Evolutionary conservation across 2,329 filamentous ascomycete species (phyloP).

Genomic region (Neobulgaria alba): DNA sequence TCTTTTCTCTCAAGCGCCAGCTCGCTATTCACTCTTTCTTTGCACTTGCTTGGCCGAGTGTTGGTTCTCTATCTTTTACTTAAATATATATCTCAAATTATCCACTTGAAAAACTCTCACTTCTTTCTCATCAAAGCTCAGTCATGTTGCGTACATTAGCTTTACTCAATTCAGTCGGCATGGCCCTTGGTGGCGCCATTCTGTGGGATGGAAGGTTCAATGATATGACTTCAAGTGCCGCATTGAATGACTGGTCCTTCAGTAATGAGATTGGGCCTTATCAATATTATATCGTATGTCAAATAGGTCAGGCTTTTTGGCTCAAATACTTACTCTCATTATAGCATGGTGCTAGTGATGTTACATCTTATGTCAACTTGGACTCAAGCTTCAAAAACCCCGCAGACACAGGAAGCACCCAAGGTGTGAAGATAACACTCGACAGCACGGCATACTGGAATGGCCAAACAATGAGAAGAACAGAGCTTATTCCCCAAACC

Average conservation of each 20-base stretch:
- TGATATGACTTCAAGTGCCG: constrained; percentile 43
- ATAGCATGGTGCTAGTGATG: constrained; percentile 45
- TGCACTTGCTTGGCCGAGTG: constrained; percentile 8
- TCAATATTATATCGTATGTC: constrained; percentile 58
- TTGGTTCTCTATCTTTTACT: background rate
- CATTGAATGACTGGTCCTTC: constrained; percentile 57
- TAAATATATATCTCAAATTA: background rate
- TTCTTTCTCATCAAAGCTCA: background rate
- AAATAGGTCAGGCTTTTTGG: no score
- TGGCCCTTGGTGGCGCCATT: constrained; percentile 32
- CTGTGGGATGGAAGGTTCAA: constrained; percentile 62
- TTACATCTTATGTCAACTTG: constrained; percentile 34
- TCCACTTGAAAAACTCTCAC: background rate
- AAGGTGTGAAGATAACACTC: constrained; percentile 63
- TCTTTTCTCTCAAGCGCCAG: constrained; percentile 7
- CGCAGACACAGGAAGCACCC: constrained; percentile 47
- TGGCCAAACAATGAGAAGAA: constrained; percentile 62
- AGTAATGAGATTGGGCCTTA: constrained; percentile 58
- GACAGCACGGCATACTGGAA: constrained; percentile 59
- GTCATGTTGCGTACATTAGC: constrained; percentile 7
- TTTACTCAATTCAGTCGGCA: constrained; percentile 6
- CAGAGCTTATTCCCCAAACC: constrained; percentile 66
- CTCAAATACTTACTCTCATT: constrained; percentile 2
- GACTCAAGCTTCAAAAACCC: constrained; percentile 41
- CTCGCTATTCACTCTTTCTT: constrained; percentile 7